Evolutionary conservation across 2,329 filamentous ascomycete species (phyloP).

Genomic region (Fusarium nodosum): DNA sequence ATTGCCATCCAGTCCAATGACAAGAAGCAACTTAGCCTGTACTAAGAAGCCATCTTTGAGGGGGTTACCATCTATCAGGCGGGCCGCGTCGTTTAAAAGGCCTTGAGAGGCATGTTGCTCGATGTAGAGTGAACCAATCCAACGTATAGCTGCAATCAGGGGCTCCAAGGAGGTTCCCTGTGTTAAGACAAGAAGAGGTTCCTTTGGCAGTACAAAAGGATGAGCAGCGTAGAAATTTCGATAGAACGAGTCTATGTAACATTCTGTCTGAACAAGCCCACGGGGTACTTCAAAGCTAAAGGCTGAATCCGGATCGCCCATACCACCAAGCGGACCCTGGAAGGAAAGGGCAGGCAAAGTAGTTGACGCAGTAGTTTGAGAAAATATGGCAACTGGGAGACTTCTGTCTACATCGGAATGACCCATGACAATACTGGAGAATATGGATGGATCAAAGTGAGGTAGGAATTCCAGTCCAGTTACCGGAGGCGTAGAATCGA

Average conservation of each 20-base stretch:
- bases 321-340: neutral
- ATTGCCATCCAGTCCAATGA: slow-evolving; percentile 8
- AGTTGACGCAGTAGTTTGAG: neutral
- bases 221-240: slow-evolving; percentile 2
- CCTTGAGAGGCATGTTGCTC: neutral
- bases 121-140: slow-evolving; percentile 15
- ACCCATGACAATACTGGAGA: rapidly evolving
- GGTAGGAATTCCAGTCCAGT: neutral
- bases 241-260: slow-evolving; percentile 10
- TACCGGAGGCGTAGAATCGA: neutral
- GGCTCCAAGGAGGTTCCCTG: neutral
- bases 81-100: neutral
- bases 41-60: neutral
- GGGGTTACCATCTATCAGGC: neutral
- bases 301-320: neutral
- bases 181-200: neutral
- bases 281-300: neutral
- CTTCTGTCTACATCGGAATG: neutral
- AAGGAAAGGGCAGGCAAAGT: neutral
- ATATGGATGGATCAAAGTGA: neutral
- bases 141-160: slow-evolving; percentile 2
- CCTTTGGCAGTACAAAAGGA: slow-evolving; percentile 1
- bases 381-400: rapidly evolving
- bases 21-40: slow-evolving; percentile 6
- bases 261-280: neutral